Conservation (phyloP, 2,329 filamentous ascomycete genomes). For the Fusarium nematophilum region DNA sequence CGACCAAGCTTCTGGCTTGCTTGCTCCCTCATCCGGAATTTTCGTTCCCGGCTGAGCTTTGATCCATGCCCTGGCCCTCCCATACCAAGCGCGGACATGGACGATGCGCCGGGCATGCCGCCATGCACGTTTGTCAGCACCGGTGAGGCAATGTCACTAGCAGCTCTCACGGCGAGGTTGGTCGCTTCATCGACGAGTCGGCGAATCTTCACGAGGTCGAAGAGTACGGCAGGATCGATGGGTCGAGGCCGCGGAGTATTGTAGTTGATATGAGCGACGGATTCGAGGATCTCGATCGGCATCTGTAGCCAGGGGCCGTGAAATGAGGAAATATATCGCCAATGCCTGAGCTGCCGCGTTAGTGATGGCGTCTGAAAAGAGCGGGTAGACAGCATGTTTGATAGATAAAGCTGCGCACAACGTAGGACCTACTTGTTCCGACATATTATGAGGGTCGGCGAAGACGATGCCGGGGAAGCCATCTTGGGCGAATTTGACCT, state of each 20-base stretch:
- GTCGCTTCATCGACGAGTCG: conserved; percentile 84
- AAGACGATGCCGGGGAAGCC: conserved; percentile 9
- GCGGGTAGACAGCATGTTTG: neutral
- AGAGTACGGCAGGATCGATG: conserved; percentile 84
- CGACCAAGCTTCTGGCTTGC: conserved; percentile 81
- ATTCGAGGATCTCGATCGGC: conserved; percentile 81
- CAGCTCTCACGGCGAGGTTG: conserved; percentile 79
- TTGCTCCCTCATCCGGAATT: conserved; percentile 82
- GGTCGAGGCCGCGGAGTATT: conserved; percentile 79
- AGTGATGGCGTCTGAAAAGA: conserved; percentile 6
- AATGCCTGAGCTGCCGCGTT: conserved; percentile 68
- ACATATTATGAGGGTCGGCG: conserved; percentile 53
- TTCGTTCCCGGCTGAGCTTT: conserved; percentile 80
- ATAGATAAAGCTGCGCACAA: conserved; percentile 6
- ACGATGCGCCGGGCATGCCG: conserved; percentile 38
- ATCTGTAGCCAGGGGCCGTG: conserved; percentile 87
- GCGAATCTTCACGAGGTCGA: conserved; percentile 85
- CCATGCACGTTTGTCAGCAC: conserved; percentile 68
- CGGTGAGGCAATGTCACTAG: conserved; percentile 76
- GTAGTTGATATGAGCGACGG: conserved; percentile 82
- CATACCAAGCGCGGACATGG: conserved; percentile 35
- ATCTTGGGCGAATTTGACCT: conserved; percentile 20
- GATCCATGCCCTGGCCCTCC: conserved; percentile 66
- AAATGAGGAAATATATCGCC: conserved; percentile 86
- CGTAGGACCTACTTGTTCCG: conserved; percentile 72